phyloP scores from a whole-genome alignment of 208 protist species.

The Leishmania amazonensis region DNA sequence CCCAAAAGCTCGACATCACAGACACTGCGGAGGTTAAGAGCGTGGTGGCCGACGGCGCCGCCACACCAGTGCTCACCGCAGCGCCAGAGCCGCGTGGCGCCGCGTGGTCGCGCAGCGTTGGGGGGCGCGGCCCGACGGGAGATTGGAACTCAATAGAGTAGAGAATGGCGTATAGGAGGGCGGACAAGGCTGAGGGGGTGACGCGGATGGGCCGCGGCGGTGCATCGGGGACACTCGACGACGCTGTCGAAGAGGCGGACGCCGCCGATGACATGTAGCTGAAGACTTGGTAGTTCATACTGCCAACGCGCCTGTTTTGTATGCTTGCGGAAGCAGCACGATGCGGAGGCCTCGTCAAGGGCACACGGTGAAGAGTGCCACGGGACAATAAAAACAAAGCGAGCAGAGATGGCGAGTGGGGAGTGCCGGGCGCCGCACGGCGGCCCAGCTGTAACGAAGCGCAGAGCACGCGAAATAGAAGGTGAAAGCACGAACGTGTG shows the following conservation, averaged over 20 bases:
- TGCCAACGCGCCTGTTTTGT: background rate
- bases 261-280: conserved; percentile 28
- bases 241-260: background rate
- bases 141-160: conserved; percentile 78
- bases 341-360: background rate
- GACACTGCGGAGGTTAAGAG: conserved; percentile 33
- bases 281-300: conserved; percentile 51
- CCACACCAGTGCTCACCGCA: background rate
- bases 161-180: conserved; percentile 68
- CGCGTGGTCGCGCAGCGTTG: conserved; percentile 18
- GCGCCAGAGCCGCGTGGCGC: background rate
- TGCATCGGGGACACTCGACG: conserved; percentile 1
- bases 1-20: conserved; percentile 35
- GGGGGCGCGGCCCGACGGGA: conserved; percentile 38
- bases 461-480: background rate
- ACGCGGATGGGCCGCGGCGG: conserved; percentile 48
- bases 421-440: background rate
- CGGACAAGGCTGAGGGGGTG: conserved; percentile 61
- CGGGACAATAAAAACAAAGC: background rate
- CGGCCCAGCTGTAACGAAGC: background rate
- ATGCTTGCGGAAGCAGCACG: background rate
- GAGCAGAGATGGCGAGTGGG: background rate
- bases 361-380: background rate
- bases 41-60: conserved; percentile 10
- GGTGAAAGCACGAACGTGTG: background rate